phyloP scores from a whole-genome alignment of 805 yeast species.

The Huiozyma naganishii region DNA sequence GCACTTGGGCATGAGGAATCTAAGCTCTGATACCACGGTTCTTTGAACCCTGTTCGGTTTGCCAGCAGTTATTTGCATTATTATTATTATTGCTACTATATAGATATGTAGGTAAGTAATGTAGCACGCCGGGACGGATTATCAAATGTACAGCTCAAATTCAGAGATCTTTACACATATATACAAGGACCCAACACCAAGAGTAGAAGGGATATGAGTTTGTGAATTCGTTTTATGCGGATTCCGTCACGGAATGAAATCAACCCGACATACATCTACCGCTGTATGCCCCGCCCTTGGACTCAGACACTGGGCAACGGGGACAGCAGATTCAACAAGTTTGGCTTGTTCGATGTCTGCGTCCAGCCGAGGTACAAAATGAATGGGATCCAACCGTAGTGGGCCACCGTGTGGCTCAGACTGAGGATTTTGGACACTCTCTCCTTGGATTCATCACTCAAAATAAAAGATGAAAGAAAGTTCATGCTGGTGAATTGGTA shows the following conservation, averaged over 20 bases:
- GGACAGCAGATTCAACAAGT: constrained; percentile 41
- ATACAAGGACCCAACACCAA: no score
- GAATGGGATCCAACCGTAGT: constrained; percentile 96
- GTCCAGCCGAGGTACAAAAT: constrained; percentile 84
- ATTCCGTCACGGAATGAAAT: no score
- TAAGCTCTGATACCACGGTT: no score
- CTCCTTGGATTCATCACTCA: constrained; percentile 46
- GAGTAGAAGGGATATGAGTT: no score
- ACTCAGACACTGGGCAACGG: constrained; percentile 29
- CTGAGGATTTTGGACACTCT: constrained; percentile 77
- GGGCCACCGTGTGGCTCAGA: constrained; percentile 76
- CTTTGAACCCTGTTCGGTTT: no score
- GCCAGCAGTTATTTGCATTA: no score
- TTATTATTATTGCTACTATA: neutral
- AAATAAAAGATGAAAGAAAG: constrained; percentile 27
- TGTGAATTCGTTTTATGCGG: no score
- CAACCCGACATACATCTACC: no score
- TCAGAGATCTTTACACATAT: no score
- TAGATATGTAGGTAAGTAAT: neutral
- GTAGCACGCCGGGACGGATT: neutral
- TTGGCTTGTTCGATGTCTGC: constrained; percentile 75
- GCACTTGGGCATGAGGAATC: no score
- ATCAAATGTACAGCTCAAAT: neutral
- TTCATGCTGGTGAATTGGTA: constrained; percentile 13
- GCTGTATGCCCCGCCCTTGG: no score